Percentiles rank a stretch among this genome's conserved stretches.
phyloP scores from a whole-genome alignment of 148 eudicot species.

The Hydrangea macrophylla region DNA sequence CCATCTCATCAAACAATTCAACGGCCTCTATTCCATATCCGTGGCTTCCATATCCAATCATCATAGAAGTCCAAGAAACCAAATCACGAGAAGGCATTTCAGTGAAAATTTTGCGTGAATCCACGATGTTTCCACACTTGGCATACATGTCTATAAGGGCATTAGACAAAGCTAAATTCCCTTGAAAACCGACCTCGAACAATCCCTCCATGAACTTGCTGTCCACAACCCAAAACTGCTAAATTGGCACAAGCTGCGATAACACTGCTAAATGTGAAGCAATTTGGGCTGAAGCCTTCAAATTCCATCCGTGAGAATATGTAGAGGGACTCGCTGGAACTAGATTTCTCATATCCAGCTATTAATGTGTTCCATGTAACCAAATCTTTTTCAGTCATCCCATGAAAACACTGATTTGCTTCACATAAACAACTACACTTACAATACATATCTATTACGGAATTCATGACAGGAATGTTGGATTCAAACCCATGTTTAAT shows the following conservation, averaged over 20 bases:
- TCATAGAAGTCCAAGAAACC: slow-evolving; percentile 95
- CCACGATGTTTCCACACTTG: slow-evolving; percentile 74
- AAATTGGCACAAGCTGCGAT: slow-evolving; percentile 73
- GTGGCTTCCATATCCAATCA: slow-evolving; percentile 81
- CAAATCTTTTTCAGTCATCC: slow-evolving; percentile 60
- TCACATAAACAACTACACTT: slow-evolving; percentile 50
- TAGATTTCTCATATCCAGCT: slow-evolving; percentile 64
- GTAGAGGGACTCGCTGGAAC: slow-evolving; percentile 51
- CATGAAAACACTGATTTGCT: slow-evolving; percentile 66
- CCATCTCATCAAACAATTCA: slow-evolving; percentile 58
- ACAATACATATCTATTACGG: slow-evolving; percentile 87
- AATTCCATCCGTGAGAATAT: slow-evolving; percentile 57
- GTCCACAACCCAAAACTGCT: slow-evolving; percentile 61
- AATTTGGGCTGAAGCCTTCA: slow-evolving; percentile 57
- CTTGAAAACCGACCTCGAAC: slow-evolving; percentile 56
- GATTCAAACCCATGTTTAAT: slow-evolving; percentile 67
- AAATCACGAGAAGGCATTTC: slow-evolving; percentile 48
- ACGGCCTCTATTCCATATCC: slow-evolving; percentile 80
- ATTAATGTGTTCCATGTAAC: slow-evolving; percentile 93
- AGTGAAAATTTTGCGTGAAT: slow-evolving; percentile 53
- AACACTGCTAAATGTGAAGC: slow-evolving; percentile 74
- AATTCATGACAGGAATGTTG: slow-evolving; percentile 79
- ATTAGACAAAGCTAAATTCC: slow-evolving; percentile 58
- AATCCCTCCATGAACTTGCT: slow-evolving; percentile 65
- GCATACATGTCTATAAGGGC: slow-evolving; percentile 93